A percentile compares a stretch with the other conserved stretches of the same genome.
These are phyloP conservation scores for Ophiocordyceps robertsii DNA, from an alignment of 2,329 filamentous ascomycete genomes.

Conservation along the genomic window DNA sequence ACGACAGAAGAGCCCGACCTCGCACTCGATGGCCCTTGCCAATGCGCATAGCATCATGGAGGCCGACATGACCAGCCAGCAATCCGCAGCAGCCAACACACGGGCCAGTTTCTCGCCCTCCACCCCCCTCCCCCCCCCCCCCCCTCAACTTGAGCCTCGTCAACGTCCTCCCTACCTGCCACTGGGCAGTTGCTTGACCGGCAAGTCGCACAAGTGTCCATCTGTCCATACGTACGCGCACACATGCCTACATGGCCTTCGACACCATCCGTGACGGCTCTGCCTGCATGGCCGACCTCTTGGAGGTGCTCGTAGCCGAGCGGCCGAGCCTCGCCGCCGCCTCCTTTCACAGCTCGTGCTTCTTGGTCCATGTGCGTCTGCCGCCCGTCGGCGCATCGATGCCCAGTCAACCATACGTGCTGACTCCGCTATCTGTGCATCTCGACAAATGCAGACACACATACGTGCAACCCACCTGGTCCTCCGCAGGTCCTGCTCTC, in stretches of 20 bases:
- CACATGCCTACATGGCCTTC: background rate
- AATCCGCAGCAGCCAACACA: background rate
- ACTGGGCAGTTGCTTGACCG: too few species aligned
- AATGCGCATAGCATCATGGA: too few species aligned
- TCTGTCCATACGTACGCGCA: background rate
- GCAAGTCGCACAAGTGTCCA: background rate
- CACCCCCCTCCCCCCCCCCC: background rate
- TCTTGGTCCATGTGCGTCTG: background rate
- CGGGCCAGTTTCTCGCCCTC: background rate
- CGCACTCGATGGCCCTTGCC: too few species aligned
- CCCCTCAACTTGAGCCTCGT: background rate
- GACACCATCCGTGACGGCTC: background rate
- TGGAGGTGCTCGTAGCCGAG: conserved; percentile 1
- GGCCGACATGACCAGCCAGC: too few species aligned
- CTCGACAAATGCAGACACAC: background rate
- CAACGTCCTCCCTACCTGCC: too few species aligned
- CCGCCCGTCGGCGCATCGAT: conserved; percentile 1
- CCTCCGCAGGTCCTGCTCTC: background rate
- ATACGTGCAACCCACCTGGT: background rate
- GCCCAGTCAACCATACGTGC: background rate
- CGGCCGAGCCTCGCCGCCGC: conserved; percentile 1
- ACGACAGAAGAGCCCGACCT: too few species aligned
- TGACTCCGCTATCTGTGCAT: background rate
- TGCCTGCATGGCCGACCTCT: conserved; percentile 2
- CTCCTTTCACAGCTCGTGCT: background rate